A percentile compares a stretch with the other conserved stretches of the same genome.
phyloP scores from a whole-genome alignment of 169 alveolate genomes.

The Cryptosporidium bovis region DNA sequence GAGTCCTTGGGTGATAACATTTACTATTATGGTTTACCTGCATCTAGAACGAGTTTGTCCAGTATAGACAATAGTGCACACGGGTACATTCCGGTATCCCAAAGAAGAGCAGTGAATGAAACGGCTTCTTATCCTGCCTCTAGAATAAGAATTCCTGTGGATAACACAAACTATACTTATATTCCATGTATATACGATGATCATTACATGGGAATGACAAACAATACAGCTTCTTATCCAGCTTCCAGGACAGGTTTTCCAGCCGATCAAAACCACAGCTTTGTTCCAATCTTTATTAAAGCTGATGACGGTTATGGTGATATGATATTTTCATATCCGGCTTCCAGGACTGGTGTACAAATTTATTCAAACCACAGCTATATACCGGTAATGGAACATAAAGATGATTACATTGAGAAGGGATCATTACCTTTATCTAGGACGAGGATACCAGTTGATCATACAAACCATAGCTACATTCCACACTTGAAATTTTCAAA shows the following conservation, averaged over 20 bases:
- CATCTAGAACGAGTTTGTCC: too few species aligned
- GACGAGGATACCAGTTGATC: not conserved
- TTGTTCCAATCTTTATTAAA: not conserved
- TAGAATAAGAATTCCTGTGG: constrained; percentile 23
- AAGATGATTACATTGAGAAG: not conserved
- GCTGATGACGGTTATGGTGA: not conserved
- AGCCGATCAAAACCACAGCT: constrained; percentile 4
- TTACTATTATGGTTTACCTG: too few species aligned
- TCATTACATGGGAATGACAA: not conserved
- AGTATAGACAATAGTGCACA: not conserved
- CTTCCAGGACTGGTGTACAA: constrained; percentile 34
- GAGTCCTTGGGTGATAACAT: too few species aligned
- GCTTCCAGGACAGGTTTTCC: not conserved
- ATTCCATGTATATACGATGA: not conserved
- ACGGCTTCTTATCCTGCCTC: constrained; percentile 64
- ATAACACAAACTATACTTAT: not conserved
- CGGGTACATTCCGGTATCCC: not conserved
- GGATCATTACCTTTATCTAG: constrained; percentile 27
- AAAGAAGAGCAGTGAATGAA: not conserved
- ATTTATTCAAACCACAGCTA: constrained; percentile 15
- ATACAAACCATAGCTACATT: constrained; percentile 13
- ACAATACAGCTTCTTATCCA: constrained; percentile 5
- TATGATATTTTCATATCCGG: constrained; percentile 2
- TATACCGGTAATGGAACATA: not conserved
- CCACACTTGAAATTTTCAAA: constrained; percentile 16